A percentile compares a stretch with the other conserved stretches of the same genome.
Evolutionary conservation across 1,284 basidiomycete genomes (phyloP).

Genomic region (Puccinia sorghi): DNA sequence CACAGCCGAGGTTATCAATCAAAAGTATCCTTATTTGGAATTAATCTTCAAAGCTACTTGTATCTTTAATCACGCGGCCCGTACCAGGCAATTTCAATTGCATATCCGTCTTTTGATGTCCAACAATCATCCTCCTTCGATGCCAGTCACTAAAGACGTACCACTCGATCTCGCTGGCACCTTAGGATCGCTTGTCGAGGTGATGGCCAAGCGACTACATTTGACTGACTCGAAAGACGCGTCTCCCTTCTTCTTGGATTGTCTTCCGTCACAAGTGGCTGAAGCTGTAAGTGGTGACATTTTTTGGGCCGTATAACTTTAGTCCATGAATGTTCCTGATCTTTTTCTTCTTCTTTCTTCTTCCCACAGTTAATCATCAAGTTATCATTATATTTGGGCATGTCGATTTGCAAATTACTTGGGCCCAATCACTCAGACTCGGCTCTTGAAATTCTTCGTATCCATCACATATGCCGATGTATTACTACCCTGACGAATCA

Average conservation of each 20-base stretch:
- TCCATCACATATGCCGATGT: conserved; percentile 48
- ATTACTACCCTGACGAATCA: conserved; percentile 41
- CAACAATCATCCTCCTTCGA: conserved; percentile 23
- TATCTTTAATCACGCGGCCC: conserved; percentile 46
- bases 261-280: conserved; percentile 41
- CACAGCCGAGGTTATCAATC: conserved; percentile 39
- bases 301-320: too few species aligned
- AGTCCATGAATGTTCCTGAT: background rate
- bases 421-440: conserved; percentile 34
- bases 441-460: conserved; percentile 42
- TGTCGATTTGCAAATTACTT: conserved; percentile 49
- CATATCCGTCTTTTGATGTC: conserved; percentile 45
- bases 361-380: conserved; percentile 37
- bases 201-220: conserved; percentile 46
- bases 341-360: background rate
- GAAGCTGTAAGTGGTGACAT: conserved; percentile 39
- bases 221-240: conserved; percentile 49
- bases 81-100: conserved; percentile 45
- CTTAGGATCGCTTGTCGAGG: conserved; percentile 36
- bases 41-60: conserved; percentile 45
- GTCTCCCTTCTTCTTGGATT: conserved; percentile 43
- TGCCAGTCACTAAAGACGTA: background rate
- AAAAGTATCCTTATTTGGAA: conserved; percentile 50
- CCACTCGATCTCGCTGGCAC: conserved; percentile 21
- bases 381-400: conserved; percentile 46